Percentiles rank a stretch among this genome's conserved stretches.
Evolutionary conservation across 169 alveolate species (phyloP).

Genomic region (Theileria parva): DNA sequence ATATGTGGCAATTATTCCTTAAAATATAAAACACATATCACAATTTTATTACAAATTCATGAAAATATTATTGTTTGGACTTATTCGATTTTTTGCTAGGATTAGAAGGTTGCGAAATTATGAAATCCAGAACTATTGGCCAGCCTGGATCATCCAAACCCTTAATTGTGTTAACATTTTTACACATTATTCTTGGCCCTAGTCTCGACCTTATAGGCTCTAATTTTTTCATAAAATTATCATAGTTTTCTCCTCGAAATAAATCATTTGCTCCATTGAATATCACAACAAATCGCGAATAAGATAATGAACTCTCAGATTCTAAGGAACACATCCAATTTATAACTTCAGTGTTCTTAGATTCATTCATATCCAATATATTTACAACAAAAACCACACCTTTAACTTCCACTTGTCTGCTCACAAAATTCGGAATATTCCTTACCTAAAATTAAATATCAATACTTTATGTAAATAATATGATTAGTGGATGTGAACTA

Average conservation of each 20-base stretch:
- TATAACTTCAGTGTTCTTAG: constrained; percentile 29
- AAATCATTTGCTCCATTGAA: constrained; percentile 28
- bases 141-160: constrained; percentile 33
- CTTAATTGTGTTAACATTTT: constrained; percentile 12
- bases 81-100: constrained; percentile 8
- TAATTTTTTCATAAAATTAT: constrained; percentile 11
- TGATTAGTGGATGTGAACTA: neutral
- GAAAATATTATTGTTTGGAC: neutral
- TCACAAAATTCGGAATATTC: constrained; percentile 40
- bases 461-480: neutral
- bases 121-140: constrained; percentile 16
- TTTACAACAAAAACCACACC: constrained; percentile 55
- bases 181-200: constrained; percentile 16
- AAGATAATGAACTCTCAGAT: constrained; percentile 25
- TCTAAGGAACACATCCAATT: constrained; percentile 30
- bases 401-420: constrained; percentile 38
- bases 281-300: constrained; percentile 28
- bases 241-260: constrained; percentile 6
- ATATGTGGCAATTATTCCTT: neutral
- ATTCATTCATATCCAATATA: constrained; percentile 35
- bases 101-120: constrained; percentile 18
- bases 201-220: constrained; percentile 17
- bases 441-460: constrained; percentile 14
- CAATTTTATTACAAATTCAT: neutral
- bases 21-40: neutral